A percentile compares a stretch with the other conserved stretches of the same genome.
These are phyloP conservation scores for Pyrus betulifolia DNA, from an alignment of 306 rosid species.

Conservation along the genomic window DNA sequence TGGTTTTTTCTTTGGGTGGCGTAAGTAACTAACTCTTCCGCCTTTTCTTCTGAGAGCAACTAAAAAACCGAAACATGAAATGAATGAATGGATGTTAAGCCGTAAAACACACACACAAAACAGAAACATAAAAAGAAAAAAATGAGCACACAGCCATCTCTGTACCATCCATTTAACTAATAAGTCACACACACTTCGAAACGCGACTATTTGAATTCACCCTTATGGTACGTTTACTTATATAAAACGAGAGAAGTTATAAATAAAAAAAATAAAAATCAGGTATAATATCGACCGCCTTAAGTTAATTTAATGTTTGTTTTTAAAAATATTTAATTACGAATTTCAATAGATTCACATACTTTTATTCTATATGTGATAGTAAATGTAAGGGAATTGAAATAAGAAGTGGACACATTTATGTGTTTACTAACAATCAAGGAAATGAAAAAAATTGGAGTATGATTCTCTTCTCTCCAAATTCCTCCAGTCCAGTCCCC, in stretches of 20 bases:
- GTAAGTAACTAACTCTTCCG: conserved; percentile 16
- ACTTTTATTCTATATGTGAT: too few species aligned
- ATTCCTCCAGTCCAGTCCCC: too few species aligned
- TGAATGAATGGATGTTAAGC: neutral
- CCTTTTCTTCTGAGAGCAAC: neutral
- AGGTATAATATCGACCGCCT: accelerated
- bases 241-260: too few species aligned
- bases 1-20: neutral
- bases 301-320: too few species aligned
- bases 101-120: neutral
- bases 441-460: too few species aligned
- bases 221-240: neutral
- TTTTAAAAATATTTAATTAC: too few species aligned
- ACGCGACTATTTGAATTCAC: neutral
- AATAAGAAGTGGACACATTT: too few species aligned
- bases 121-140: neutral
- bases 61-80: neutral
- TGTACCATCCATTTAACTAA: neutral
- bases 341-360: too few species aligned
- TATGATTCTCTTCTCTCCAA: too few species aligned
- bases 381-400: too few species aligned
- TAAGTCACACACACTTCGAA: too few species aligned
- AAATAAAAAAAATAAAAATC: accelerated
- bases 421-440: too few species aligned
- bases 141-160: neutral